A percentile compares a stretch with the other conserved stretches of the same genome.
Conservation (phyloP, 2,329 filamentous ascomycete species). For the Diaporthe caulivora region DNA sequence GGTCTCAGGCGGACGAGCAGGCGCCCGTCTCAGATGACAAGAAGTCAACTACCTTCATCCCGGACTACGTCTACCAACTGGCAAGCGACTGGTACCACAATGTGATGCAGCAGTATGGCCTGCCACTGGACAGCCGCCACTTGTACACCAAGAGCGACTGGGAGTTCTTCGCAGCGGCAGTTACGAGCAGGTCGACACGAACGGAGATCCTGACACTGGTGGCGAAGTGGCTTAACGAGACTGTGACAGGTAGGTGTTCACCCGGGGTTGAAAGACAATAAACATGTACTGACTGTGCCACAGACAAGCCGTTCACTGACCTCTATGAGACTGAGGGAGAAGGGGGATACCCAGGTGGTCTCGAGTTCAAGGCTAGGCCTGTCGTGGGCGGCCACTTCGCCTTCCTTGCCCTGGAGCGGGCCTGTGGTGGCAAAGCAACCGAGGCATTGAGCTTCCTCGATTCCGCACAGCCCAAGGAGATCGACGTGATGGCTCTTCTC, state of each 20-base stretch:
- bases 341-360: constrained; percentile 77
- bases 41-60: constrained; percentile 68
- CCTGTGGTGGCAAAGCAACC: constrained; percentile 78
- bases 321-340: constrained; percentile 84
- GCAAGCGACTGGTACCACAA: constrained; percentile 85
- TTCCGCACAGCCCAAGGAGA: constrained; percentile 46
- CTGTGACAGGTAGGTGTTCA: constrained; percentile 66
- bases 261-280: neutral
- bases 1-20: constrained; percentile 39
- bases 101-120: constrained; percentile 84
- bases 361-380: constrained; percentile 83
- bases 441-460: constrained; percentile 67
- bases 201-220: constrained; percentile 80
- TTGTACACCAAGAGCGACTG: constrained; percentile 91
- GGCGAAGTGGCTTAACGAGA: constrained; percentile 87
- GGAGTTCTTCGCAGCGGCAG: constrained; percentile 89
- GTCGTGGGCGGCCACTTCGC: constrained; percentile 90
- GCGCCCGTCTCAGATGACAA: constrained; percentile 41
- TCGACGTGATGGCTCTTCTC: constrained; percentile 51
- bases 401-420: constrained; percentile 83
- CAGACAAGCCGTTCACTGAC: constrained; percentile 82
- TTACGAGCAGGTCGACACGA: constrained; percentile 76
- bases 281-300: constrained; percentile 36
- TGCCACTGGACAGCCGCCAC: constrained; percentile 86
- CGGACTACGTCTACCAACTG: constrained; percentile 79